Evolutionary conservation across 1,139 yeast species (phyloP).

Genomic region (Sugiyamaella novakii): DNA sequence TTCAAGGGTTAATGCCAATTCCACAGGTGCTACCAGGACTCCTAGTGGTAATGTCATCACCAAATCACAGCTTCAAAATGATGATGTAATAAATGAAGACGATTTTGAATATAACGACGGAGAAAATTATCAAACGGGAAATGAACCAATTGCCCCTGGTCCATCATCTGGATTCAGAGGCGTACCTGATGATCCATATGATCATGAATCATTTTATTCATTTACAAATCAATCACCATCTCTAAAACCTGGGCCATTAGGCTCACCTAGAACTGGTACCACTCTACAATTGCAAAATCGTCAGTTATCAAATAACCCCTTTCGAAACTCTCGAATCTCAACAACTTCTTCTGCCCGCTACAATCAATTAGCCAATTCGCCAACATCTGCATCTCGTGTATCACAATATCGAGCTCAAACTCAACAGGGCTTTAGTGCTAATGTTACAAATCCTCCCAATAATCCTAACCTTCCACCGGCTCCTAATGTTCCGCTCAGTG

Average conservation of each 20-base stretch:
- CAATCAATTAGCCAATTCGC: constrained; percentile 7
- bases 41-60: constrained; percentile 15
- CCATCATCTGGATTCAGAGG: constrained; percentile 32
- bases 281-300: neutral
- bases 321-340: constrained; percentile 9
- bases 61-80: constrained; percentile 17
- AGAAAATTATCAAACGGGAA: constrained; percentile 23
- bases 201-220: constrained; percentile 13
- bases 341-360: constrained; percentile 7
- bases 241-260: too few relatives aligned
- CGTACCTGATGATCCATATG: constrained; percentile 10
- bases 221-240: constrained; percentile 4
- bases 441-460: constrained; percentile 12
- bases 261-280: neutral
- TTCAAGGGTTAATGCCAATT: constrained; percentile 29
- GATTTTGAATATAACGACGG: constrained; percentile 20
- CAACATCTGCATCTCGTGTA: constrained; percentile 1
- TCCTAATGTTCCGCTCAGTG: neutral
- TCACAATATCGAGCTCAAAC: neutral
- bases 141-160: constrained; percentile 29
- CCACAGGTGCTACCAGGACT: constrained; percentile 14
- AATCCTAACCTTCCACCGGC: constrained; percentile 1
- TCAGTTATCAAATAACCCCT: constrained; percentile 6
- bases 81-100: constrained; percentile 18
- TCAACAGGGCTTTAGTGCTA: constrained; percentile 15